Percentiles rank a stretch among this genome's conserved stretches.
Conservation (phyloP, 2,329 filamentous ascomycete species). For the Cryoendolithus antarcticus region DNA sequence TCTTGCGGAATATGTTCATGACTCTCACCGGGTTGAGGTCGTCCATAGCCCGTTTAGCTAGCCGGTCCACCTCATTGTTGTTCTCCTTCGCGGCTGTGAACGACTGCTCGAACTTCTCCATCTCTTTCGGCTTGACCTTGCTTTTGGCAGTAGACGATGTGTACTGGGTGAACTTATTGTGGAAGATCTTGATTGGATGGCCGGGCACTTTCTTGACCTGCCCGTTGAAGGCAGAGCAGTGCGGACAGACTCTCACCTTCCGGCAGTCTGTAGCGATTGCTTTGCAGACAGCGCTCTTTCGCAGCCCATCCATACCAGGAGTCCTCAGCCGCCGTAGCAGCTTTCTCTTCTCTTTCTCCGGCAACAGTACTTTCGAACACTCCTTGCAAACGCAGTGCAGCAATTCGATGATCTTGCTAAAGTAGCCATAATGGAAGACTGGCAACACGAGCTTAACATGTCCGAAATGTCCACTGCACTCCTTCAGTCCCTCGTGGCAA, state of each 20-base stretch:
- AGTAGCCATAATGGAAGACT: constrained; percentile 89
- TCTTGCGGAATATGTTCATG: constrained; percentile 80
- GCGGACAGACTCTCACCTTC: constrained; percentile 71
- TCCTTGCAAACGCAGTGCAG: constrained; percentile 93
- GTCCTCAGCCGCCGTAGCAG: constrained; percentile 72
- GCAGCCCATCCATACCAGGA: constrained; percentile 75
- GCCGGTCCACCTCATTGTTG: constrained; percentile 76
- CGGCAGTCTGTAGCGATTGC: constrained; percentile 80
- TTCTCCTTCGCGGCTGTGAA: constrained; percentile 67
- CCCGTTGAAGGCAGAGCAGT: constrained; percentile 74
- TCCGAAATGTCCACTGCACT: constrained; percentile 91
- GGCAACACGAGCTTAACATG: constrained; percentile 83
- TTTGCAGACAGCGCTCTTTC: constrained; percentile 72
- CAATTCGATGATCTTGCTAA: constrained; percentile 84
- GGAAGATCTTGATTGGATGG: constrained; percentile 77
- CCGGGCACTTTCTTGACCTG: constrained; percentile 78
- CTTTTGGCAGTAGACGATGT: constrained; percentile 79
- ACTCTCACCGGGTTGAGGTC: constrained; percentile 84
- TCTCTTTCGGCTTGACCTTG: constrained; percentile 71
- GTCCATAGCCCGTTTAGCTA: constrained; percentile 83
- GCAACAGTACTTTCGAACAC: constrained; percentile 72
- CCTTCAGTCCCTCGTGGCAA: constrained; percentile 66
- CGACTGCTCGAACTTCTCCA: constrained; percentile 73
- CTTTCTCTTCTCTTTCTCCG: constrained; percentile 62
- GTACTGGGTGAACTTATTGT: constrained; percentile 82